Conservation (phyloP, 352 stramenopile species). For the Elongisporangium anandrum region DNA sequence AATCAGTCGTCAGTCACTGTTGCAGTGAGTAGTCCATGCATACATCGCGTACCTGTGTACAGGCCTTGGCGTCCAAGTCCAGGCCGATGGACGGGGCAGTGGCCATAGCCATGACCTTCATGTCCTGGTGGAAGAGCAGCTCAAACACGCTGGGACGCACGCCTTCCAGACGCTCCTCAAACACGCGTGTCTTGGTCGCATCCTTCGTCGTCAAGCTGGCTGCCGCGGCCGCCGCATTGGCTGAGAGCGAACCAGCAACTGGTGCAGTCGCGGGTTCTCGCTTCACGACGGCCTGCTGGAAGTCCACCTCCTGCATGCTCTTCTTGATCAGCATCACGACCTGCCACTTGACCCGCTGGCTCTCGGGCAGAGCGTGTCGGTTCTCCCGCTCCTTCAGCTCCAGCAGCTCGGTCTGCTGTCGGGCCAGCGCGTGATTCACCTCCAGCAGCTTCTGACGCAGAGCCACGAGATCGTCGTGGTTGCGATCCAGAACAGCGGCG, state of each 20-base stretch:
- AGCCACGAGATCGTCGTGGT: slow-evolving; percentile 43
- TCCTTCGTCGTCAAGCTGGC: background rate
- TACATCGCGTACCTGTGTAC: slow-evolving; percentile 36
- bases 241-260: background rate
- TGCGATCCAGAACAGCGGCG: slow-evolving; percentile 1
- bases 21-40: background rate
- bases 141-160: slow-evolving; percentile 58
- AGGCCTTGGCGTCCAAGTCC: slow-evolving; percentile 39
- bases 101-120: slow-evolving; percentile 23
- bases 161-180: slow-evolving; percentile 61
- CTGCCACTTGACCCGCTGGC: slow-evolving; percentile 59
- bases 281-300: slow-evolving; percentile 25
- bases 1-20: background rate
- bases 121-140: slow-evolving; percentile 48
- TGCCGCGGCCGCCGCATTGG: background rate
- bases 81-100: slow-evolving; percentile 24
- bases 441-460: slow-evolving; percentile 64
- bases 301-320: slow-evolving; percentile 55
- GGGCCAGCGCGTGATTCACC: slow-evolving; percentile 54
- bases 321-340: slow-evolving; percentile 57
- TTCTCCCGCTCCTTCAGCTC: slow-evolving; percentile 59
- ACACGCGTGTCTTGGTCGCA: slow-evolving; percentile 16
- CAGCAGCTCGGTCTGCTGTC: slow-evolving; percentile 62
- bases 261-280: background rate
- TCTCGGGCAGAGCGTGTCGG: slow-evolving; percentile 55